A percentile compares a stretch with the other conserved stretches of the same genome.
These are phyloP conservation scores for Hemileccinum rubropunctum DNA, from an alignment of 768 basidiomycete genomes.

Conservation along the genomic window DNA sequence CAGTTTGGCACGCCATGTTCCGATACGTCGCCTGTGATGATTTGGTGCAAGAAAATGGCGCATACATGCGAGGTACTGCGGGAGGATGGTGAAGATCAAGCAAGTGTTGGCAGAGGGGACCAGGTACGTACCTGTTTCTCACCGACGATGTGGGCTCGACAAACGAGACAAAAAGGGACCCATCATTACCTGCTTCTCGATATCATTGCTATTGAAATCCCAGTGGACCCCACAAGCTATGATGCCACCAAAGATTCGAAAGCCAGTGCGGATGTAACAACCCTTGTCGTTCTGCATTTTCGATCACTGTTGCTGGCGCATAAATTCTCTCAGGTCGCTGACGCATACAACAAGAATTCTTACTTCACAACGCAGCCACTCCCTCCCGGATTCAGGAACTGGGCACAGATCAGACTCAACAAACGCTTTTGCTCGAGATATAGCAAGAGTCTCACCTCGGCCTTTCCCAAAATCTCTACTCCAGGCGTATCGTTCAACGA, in stretches of 20 bases:
- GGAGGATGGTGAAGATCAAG: not conserved
- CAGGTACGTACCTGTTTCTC: too few relatives aligned
- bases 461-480: slow-evolving; percentile 94
- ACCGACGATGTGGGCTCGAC: too few relatives aligned
- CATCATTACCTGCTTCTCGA: slow-evolving; percentile 71
- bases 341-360: slow-evolving; percentile 18
- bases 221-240: slow-evolving; percentile 94
- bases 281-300: slow-evolving; percentile 86
- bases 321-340: not conserved
- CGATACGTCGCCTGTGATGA: slow-evolving; percentile 27
- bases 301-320: slow-evolving; percentile 65
- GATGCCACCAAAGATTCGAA: slow-evolving; percentile 95
- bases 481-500: slow-evolving; percentile 89
- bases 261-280: slow-evolving; percentile 82
- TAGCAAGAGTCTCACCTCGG: slow-evolving; percentile 56
- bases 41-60: not conserved
- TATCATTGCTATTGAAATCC: slow-evolving; percentile 94
- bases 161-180: not conserved
- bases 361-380: slow-evolving; percentile 95
- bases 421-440: not conserved
- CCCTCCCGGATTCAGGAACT: slow-evolving; percentile 97
- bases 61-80: slow-evolving; percentile 61
- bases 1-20: slow-evolving; percentile 86
- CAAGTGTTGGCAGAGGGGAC: too few relatives aligned
- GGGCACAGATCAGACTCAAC: slow-evolving; percentile 43